phyloP scores from a whole-genome alignment of 2,329 filamentous ascomycete species.

The Lanzia echinophila region DNA sequence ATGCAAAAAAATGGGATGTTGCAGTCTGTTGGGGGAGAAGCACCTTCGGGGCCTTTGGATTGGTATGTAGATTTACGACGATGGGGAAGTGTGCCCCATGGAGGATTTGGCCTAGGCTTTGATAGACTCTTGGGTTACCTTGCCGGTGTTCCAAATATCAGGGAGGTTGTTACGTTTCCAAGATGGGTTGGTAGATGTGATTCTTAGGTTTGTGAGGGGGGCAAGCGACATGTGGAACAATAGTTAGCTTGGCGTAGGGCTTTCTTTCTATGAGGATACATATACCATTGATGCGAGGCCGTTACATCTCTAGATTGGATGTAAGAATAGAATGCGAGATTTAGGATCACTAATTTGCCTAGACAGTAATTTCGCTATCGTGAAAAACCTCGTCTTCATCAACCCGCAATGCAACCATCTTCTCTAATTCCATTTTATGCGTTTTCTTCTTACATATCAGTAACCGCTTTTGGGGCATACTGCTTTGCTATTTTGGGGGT shows the following conservation, averaged over 20 bases:
- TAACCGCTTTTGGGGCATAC: too few relatives aligned
- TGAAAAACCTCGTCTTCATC: too few relatives aligned
- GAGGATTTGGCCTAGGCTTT: conserved; percentile 66
- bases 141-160: conserved; percentile 56
- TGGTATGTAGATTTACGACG: conserved; percentile 67
- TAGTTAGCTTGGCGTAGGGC: background rate
- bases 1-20: conserved; percentile 54
- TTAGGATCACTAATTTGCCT: too few relatives aligned
- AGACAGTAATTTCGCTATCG: too few relatives aligned
- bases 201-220: conserved; percentile 22
- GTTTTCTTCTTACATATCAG: too few relatives aligned
- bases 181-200: conserved; percentile 42
- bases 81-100: conserved; percentile 65
- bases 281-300: background rate
- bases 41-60: conserved; percentile 44
- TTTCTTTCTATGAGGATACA: background rate
- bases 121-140: conserved; percentile 63
- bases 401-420: too few relatives aligned
- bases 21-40: conserved; percentile 18
- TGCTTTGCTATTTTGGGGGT: too few relatives aligned
- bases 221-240: background rate
- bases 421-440: too few relatives aligned
- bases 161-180: conserved; percentile 64
- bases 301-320: too few relatives aligned
- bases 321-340: too few relatives aligned